Base-by-base conservation (phyloP, 2,329 filamentous ascomycete species). In the Diatrype stigma region DNA sequence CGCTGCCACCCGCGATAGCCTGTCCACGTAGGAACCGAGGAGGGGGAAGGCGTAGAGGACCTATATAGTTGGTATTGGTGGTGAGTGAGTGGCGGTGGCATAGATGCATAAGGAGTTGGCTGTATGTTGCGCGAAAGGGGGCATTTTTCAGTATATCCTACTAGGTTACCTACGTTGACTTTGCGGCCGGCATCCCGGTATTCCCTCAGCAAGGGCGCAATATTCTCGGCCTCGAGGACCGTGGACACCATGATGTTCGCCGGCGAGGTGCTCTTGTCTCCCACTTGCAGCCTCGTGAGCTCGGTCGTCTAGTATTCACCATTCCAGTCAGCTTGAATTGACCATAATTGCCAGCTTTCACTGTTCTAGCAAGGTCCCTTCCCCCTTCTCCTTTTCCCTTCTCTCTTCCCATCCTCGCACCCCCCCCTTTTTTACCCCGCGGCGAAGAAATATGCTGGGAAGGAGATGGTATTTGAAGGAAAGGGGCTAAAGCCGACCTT, bases 21-120 rank as follows among this genome's bases (percentile, higher is more conserved):
- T 80, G 1, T 77, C 64, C 8, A 89, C 67, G 26, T 77, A 74
- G 7, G 82, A 84, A 16, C 79, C 76, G 12, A 85, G 76, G 6
- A 89, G 69, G 0, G 89, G 89, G 21, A 93, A 79, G 19, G 85
- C 85, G 65, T 92, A 91, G 26, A 91, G 78, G 37, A 90, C 68
- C 80, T n/a, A n/a, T n/a, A n/a, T n/a, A n/a, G n/a, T n/a, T 84
- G 37, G 32, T 17, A n/a, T 14, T 12, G 14, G 19, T 45, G 16
- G 45, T 46, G 49, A 46, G 46, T 17, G 6, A 5, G 34, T 37
- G 6, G n/a, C n/a, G 14, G 34, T 37, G 12, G 16, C 6, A 6
- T 17, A 7, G 6, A 17, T 17, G 34, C n/a, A n/a, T n/a, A n/a
- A n/a, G n/a, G n/a, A n/a, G n/a, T n/a, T n/a, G n/a, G n/a, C n/a